phyloP scores from a whole-genome alignment of 371 early-diverging fungal genomes.

The Mortierella sp. region DNA sequence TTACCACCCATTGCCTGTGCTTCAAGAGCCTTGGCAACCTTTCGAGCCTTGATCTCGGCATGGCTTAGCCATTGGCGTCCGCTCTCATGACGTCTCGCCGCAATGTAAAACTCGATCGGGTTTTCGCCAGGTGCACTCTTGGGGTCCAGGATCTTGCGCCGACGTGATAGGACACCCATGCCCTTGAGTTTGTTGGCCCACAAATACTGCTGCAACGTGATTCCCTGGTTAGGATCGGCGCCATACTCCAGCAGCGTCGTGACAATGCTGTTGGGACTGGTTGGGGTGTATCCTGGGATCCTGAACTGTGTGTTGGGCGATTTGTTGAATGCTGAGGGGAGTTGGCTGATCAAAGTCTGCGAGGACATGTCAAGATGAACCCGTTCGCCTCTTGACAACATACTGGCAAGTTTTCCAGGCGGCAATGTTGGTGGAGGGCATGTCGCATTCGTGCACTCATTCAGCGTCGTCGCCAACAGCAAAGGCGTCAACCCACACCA shows the following conservation, averaged over 20 bases:
- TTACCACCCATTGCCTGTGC: slow-evolving; percentile 26
- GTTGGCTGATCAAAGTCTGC: slow-evolving; percentile 48
- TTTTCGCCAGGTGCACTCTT: slow-evolving; percentile 27
- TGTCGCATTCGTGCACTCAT: slow-evolving; percentile 57
- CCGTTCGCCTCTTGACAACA: slow-evolving; percentile 45
- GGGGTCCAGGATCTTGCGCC: slow-evolving; percentile 44
- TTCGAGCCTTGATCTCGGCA: slow-evolving; percentile 50
- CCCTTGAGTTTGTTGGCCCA: slow-evolving; percentile 59
- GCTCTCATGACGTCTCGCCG: slow-evolving; percentile 50
- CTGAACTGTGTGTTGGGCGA: slow-evolving; percentile 43
- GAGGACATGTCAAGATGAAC: slow-evolving; percentile 50
- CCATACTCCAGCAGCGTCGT: slow-evolving; percentile 57
- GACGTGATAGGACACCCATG: slow-evolving; percentile 53
- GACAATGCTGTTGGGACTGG: slow-evolving; percentile 57
- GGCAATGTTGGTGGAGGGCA: slow-evolving; percentile 57
- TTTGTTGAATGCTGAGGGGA: slow-evolving; percentile 53
- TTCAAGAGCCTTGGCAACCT: slow-evolving; percentile 21
- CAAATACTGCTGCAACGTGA: slow-evolving; percentile 59
- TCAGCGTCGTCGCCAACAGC: slow-evolving; percentile 49
- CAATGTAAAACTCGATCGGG: slow-evolving; percentile 56
- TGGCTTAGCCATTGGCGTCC: slow-evolving; percentile 59
- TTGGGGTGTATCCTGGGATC: slow-evolving; percentile 51
- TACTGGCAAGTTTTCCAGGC: slow-evolving; percentile 51
- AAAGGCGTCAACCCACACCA: slow-evolving; percentile 62
- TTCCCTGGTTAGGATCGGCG: slow-evolving; percentile 59